Evolutionary conservation across 148 eudicot species (phyloP), one percentile per base, ranked within the genome.

Genomic region (Agrostemma githago): DNA sequence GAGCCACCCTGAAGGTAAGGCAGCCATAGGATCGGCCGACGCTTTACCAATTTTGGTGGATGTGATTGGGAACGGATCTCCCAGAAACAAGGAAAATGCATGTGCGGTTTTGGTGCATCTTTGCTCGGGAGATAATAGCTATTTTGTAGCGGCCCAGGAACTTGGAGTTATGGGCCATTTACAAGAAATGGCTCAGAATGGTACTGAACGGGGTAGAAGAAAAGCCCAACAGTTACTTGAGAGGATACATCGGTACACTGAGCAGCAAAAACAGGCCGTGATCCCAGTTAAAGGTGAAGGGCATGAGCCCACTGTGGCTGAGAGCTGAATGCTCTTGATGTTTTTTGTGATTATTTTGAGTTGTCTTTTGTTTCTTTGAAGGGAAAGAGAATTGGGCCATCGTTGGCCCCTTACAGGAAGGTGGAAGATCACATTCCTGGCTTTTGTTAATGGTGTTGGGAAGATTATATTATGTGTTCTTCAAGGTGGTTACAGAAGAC

Each of bases 101-200:
- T 97, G 97, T 37, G 98, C 97, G 1, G 89, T 95, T 81, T 70
- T 95, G 80, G 89, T 88, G 76, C 96, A 92, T 77, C 96, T 95
- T 54, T 94, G 92, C 70, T 82, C 91, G 4, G 89, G 93, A 16
- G 97, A 92, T 76, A 87, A 82, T 17, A 80, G 79, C 68, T 79
- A 86, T 82, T 74, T 94, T 20, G 81, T 76, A 14, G 83, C 81
- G 38, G 93, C 93, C 39, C 89, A 82, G 80, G 90, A 89, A 68
- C 85, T 86, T 8, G 96, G 97, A 9, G 77, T 88, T 64, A 83
- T 80, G 87, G 81, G 73, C 8, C 83, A 81, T 2, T 69, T 95
- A 53, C 73, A 75, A 5, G 93, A 90, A 74, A 84, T 95, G 83
- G 71, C 86, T 5, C 92, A 86, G 75, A 83, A 73, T 77, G 98